A percentile compares a stretch with the other conserved stretches of the same genome.
phyloP scores from a whole-genome alignment of 1,139 yeast species.

The Candida freyschussii region DNA sequence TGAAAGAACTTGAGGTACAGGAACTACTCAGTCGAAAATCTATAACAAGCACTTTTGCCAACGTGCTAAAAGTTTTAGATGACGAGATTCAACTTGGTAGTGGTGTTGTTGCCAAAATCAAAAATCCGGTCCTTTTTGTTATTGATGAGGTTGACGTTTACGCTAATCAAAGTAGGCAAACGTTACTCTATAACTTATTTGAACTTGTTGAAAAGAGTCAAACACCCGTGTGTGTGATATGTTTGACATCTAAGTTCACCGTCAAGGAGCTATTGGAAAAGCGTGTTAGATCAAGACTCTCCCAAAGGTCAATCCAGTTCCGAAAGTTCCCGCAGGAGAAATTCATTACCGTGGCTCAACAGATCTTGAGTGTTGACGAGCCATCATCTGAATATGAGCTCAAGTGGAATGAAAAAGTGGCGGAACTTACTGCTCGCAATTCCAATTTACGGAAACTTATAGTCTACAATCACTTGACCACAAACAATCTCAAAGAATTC shows the following conservation, averaged over 20 bases:
- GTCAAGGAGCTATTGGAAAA: conserved; percentile 81
- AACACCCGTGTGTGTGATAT: conserved; percentile 79
- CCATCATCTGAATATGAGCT: conserved; percentile 29
- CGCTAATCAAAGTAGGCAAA: conserved; percentile 69
- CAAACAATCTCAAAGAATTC: conserved; percentile 54
- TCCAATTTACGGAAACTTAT: conserved; percentile 34
- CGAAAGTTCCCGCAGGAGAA: conserved; percentile 45
- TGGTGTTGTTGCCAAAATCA: conserved; percentile 21
- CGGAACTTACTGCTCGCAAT: conserved; percentile 26
- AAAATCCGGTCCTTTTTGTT: conserved; percentile 64
- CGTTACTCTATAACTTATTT: conserved; percentile 78
- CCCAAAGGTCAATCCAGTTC: conserved; percentile 67
- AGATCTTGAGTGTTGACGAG: conserved; percentile 27
- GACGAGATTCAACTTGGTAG: conserved; percentile 20
- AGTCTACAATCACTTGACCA: conserved; percentile 50
- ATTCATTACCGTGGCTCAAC: conserved; percentile 34
- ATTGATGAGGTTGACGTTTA: conserved; percentile 85
- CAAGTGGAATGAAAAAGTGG: conserved; percentile 50
- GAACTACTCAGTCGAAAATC: conserved; percentile 40
- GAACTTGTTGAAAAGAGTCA: conserved; percentile 74
- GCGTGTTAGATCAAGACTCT: conserved; percentile 84
- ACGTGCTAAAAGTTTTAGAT: conserved; percentile 43
- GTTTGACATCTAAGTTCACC: conserved; percentile 70
- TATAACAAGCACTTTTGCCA: conserved; percentile 49
- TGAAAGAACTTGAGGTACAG: conserved; percentile 18